These are phyloP conservation scores for Paecilomyces dactylethromorphus DNA, from an alignment of 2,329 filamentous ascomycete genomes.

Conservation along the genomic window DNA sequence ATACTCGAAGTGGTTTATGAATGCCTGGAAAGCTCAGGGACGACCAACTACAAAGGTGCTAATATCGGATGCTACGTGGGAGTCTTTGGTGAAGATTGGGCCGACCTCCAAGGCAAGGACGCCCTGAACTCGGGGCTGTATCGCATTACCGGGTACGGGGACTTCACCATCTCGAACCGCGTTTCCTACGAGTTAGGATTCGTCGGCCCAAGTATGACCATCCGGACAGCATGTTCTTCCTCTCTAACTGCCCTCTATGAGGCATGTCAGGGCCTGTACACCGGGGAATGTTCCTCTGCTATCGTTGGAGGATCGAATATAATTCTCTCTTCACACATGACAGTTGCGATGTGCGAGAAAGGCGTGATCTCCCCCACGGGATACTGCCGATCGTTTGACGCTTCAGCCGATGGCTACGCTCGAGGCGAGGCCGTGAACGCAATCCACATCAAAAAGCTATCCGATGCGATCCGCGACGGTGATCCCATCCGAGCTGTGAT, in stretches of 20 bases:
- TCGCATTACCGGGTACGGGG: slow-evolving; percentile 2
- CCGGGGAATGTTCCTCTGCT: slow-evolving; percentile 21
- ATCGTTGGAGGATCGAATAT: slow-evolving; percentile 31
- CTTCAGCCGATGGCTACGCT: slow-evolving; percentile 45
- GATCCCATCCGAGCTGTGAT: slow-evolving; percentile 26
- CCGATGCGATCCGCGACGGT: slow-evolving; percentile 41
- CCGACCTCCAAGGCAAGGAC: slow-evolving; percentile 8
- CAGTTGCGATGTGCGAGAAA: slow-evolving; percentile 10
- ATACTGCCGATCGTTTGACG: slow-evolving; percentile 42
- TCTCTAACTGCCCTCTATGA: slow-evolving; percentile 30
- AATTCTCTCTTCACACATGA: slow-evolving; percentile 22
- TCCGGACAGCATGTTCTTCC: slow-evolving; percentile 39
- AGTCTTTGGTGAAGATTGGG: slow-evolving; percentile 19
- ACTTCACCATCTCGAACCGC: slow-evolving; percentile 9
- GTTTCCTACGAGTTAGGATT: slow-evolving; percentile 17
- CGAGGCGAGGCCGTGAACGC: slow-evolving; percentile 45
- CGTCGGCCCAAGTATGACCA: slow-evolving; percentile 23
- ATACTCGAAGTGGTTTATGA: slow-evolving; percentile 29
- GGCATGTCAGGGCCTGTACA: slow-evolving; percentile 25
- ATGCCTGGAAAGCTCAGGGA: slow-evolving; percentile 24
- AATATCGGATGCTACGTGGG: slow-evolving; percentile 25
- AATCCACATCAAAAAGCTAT: no score
- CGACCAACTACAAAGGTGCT: slow-evolving; percentile 20
- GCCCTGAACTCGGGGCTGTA: slow-evolving; percentile 1
- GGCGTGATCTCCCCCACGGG: slow-evolving; percentile 37